A percentile compares a stretch with the other conserved stretches of the same genome.
phyloP scores from a whole-genome alignment of 2,329 filamentous ascomycete genomes.

The Rhinocladiella mackenziei region DNA sequence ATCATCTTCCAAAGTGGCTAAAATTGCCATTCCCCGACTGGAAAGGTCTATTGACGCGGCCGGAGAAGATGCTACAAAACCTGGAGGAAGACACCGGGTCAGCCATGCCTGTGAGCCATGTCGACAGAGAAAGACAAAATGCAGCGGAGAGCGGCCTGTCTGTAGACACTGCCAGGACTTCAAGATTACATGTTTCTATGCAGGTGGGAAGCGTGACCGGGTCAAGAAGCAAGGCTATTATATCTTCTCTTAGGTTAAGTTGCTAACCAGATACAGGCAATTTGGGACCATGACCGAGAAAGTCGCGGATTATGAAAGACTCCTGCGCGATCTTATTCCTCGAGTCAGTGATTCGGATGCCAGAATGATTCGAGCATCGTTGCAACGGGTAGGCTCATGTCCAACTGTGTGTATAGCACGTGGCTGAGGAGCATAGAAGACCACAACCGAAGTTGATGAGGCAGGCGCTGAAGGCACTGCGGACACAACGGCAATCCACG shows the following conservation, averaged over 20 bases:
- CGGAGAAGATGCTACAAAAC: slow-evolving; percentile 12
- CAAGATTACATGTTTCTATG: slow-evolving; percentile 39
- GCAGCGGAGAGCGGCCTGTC: slow-evolving; percentile 40
- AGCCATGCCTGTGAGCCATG: slow-evolving; percentile 42
- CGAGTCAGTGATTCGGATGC: slow-evolving; percentile 35
- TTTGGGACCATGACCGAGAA: slow-evolving; percentile 39
- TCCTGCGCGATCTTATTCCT: slow-evolving; percentile 38
- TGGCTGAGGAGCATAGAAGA: slow-evolving; percentile 15
- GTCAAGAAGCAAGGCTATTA: slow-evolving; percentile 38
- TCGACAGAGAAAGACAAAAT: slow-evolving; percentile 43
- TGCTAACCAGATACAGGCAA: slow-evolving; percentile 33
- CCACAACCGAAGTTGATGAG: slow-evolving; percentile 22
- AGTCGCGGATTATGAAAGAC: slow-evolving; percentile 39
- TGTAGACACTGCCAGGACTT: slow-evolving; percentile 42
- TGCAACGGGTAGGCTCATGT: slow-evolving; percentile 36
- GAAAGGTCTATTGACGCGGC: slow-evolving; percentile 26
- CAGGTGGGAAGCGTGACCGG: slow-evolving; percentile 43
- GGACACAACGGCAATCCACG: slow-evolving; percentile 9
- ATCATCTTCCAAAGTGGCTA: slow-evolving; percentile 20
- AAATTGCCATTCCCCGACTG: slow-evolving; percentile 34
- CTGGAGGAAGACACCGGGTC: slow-evolving; percentile 29
- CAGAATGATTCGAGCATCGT: slow-evolving; percentile 35
- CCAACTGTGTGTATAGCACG: not conserved
- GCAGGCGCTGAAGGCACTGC: slow-evolving; percentile 9
- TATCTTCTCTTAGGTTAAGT: slow-evolving; percentile 4